phyloP scores from a whole-genome alignment of 2,329 filamentous ascomycete species.

The Tolypocladium album region DNA sequence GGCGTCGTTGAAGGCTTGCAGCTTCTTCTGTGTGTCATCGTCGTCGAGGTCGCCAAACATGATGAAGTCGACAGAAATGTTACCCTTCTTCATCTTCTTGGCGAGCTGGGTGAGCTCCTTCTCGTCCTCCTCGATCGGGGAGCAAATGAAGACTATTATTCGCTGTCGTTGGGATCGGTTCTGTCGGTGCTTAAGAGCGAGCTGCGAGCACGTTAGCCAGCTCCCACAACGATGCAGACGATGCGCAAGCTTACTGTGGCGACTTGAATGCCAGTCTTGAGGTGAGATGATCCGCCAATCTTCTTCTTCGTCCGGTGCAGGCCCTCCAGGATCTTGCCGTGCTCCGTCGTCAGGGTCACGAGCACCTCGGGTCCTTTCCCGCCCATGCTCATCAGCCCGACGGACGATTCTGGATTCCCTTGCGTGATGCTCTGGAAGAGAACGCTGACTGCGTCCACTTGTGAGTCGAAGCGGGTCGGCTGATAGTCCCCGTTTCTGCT shows the following conservation, averaged over 20 bases:
- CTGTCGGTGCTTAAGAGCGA: slow-evolving; percentile 94
- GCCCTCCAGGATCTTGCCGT: slow-evolving; percentile 88
- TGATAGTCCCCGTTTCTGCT: slow-evolving; percentile 91
- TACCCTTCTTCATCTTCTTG: slow-evolving; percentile 98
- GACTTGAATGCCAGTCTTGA: slow-evolving; percentile 91
- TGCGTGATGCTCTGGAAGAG: slow-evolving; percentile 94
- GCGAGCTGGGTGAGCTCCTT: slow-evolving; percentile 81
- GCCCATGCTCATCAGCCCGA: slow-evolving; percentile 98
- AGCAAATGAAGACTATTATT: slow-evolving; percentile 95
- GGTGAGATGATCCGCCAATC: slow-evolving; percentile 79
- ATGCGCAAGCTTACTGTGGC: slow-evolving; percentile 57
- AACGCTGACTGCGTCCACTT: slow-evolving; percentile 88
- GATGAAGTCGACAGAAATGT: slow-evolving; percentile 87
- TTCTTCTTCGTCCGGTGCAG: slow-evolving; percentile 82
- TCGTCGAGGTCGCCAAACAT: slow-evolving; percentile 90
- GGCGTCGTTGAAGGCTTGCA: slow-evolving; percentile 85
- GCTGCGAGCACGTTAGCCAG: slow-evolving; percentile 37
- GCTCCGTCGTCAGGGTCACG: slow-evolving; percentile 90
- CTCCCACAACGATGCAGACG: not conserved
- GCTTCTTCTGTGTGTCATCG: slow-evolving; percentile 80
- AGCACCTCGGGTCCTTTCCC: slow-evolving; percentile 95
- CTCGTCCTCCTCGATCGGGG: slow-evolving; percentile 79
- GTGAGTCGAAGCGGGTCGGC: slow-evolving; percentile 90
- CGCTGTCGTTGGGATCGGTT: slow-evolving; percentile 95
- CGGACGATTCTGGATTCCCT: slow-evolving; percentile 91